These are phyloP conservation scores for Penicillium psychrosexuale DNA, from an alignment of 2,329 filamentous ascomycete genomes.

Conservation along the genomic window DNA sequence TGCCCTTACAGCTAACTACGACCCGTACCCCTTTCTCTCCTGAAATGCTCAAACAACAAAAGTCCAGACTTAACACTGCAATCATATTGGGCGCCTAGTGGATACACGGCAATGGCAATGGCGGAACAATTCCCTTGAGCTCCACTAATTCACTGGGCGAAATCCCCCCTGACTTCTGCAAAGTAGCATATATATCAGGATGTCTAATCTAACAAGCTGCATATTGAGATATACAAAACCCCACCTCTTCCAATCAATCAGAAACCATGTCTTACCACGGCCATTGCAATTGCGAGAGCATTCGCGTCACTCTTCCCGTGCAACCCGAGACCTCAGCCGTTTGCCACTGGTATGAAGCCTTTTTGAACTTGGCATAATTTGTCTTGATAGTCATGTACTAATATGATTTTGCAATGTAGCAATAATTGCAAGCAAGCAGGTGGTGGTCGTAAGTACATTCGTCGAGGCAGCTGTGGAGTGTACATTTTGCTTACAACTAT, in stretches of 20 bases:
- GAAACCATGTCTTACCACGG: slow-evolving; percentile 23
- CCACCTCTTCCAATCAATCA: not conserved
- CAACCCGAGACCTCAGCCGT: slow-evolving; percentile 17
- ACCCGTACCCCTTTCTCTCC: too few species aligned
- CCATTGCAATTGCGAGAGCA: slow-evolving; percentile 24
- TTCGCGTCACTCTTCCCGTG: slow-evolving; percentile 20
- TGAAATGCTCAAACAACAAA: not conserved
- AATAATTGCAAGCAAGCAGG: slow-evolving; percentile 22
- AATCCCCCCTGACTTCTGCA: not conserved
- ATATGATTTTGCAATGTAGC: not conserved
- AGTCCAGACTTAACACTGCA: not conserved
- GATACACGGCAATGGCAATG: not conserved
- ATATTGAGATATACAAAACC: not conserved
- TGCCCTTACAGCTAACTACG: not conserved
- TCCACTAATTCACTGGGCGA: not conserved
- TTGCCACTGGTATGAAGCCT: slow-evolving; percentile 23
- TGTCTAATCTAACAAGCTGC: not conserved
- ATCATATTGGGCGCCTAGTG: not conserved
- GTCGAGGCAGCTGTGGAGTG: not conserved
- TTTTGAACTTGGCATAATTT: not conserved
- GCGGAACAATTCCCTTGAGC: not conserved
- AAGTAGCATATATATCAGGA: not conserved
- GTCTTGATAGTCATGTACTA: not conserved
- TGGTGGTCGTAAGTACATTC: slow-evolving; percentile 14
- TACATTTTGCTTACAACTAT: not conserved